Percentiles rank a stretch among this genome's conserved stretches.
Evolutionary conservation across 2,329 filamentous ascomycete genomes (phyloP).

Genomic region (Colletotrichum zoysiae): DNA sequence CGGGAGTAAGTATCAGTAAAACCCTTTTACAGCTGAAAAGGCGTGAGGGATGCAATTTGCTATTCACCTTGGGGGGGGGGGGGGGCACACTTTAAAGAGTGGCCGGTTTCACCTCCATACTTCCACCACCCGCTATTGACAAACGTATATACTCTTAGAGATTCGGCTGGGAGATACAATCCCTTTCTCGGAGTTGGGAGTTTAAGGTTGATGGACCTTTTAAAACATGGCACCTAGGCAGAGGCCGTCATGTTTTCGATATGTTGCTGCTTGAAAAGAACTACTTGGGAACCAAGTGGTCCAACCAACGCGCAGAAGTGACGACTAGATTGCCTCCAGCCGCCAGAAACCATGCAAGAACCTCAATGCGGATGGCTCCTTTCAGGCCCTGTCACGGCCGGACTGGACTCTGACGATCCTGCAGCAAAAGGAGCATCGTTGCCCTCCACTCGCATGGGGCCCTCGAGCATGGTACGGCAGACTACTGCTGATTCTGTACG

Average conservation of each 20-base stretch:
- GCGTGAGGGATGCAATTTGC: not conserved
- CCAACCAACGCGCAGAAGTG: not conserved
- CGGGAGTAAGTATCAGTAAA: not conserved
- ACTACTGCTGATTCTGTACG: constrained; percentile 21
- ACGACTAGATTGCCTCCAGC: not conserved
- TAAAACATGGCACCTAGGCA: not conserved
- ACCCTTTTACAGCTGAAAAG: not conserved
- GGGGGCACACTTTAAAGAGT: not conserved
- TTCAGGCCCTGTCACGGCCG: not conserved
- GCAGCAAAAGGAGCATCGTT: constrained; percentile 1
- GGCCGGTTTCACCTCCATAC: not conserved
- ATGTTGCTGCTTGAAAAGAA: not conserved
- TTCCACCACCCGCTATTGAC: not conserved
- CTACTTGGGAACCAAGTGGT: too few species aligned
- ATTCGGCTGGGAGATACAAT: not conserved
- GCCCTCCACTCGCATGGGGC: constrained; percentile 19
- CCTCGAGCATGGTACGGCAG: not conserved
- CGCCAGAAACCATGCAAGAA: not conserved
- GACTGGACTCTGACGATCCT: constrained; percentile 10
- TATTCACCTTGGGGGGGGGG: not conserved
- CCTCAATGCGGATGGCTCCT: not conserved
- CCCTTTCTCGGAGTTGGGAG: not conserved
- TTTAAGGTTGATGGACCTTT: not conserved
- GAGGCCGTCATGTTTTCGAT: too few species aligned
- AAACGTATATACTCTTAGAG: not conserved